Evolutionary conservation across 2,329 filamentous ascomycete species (phyloP).

Genomic region (Aspergillus sp.): DNA sequence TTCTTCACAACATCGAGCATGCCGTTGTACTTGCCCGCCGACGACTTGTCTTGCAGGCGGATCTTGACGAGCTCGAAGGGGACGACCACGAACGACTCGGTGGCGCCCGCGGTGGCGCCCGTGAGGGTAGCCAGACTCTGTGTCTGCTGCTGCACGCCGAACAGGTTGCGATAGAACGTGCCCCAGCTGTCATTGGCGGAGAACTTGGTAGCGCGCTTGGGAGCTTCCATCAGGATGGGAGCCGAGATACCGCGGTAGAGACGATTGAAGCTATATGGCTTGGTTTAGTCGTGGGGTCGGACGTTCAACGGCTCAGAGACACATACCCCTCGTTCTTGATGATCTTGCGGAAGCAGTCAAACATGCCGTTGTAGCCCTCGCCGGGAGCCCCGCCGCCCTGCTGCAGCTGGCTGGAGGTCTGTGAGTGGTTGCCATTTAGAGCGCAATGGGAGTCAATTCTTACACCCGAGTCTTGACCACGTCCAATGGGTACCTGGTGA

Average conservation of each 20-base stretch:
- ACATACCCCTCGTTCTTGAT: slow-evolving; percentile 84
- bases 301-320: slow-evolving; percentile 1
- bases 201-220: slow-evolving; percentile 96
- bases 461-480: slow-evolving; percentile 97
- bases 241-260: slow-evolving; percentile 93
- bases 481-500: slow-evolving; percentile 88
- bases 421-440: slow-evolving; percentile 1
- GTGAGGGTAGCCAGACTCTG: slow-evolving; percentile 87
- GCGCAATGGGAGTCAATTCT: slow-evolving; percentile 28
- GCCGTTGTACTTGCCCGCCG: slow-evolving; percentile 61
- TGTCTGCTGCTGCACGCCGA: slow-evolving; percentile 78
- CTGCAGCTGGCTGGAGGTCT: slow-evolving; percentile 64
- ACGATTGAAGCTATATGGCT: slow-evolving; percentile 58
- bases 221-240: slow-evolving; percentile 95
- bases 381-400: slow-evolving; percentile 59
- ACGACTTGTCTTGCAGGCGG: slow-evolving; percentile 88
- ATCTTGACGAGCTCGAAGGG: slow-evolving; percentile 99
- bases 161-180: slow-evolving; percentile 78
- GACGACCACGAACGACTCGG: slow-evolving; percentile 92
- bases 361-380: slow-evolving; percentile 90
- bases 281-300: background rate
- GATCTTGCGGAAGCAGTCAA: slow-evolving; percentile 97
- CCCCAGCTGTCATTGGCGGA: slow-evolving; percentile 99
- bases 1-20: slow-evolving; percentile 46
- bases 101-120: slow-evolving; percentile 87